A percentile compares a stretch with the other conserved stretches of the same genome.
Conservation (phyloP, 2,329 filamentous ascomycete genomes). For the Aspergillus chevalieri region DNA sequence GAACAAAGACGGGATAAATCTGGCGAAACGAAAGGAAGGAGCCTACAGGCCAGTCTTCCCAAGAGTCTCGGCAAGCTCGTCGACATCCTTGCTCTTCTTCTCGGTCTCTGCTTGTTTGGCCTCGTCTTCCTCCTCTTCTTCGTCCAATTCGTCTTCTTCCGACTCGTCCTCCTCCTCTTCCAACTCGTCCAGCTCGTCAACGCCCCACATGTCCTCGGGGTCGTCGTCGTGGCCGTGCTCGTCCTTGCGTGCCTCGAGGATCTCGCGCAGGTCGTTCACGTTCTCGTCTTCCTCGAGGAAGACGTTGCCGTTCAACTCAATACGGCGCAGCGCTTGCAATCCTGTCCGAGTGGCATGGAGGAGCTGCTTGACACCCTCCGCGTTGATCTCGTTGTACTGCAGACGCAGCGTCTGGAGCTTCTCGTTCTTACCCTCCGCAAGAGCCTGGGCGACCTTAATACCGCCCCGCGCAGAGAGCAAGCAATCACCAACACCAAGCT, state of each 20-base stretch:
- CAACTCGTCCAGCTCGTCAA: slow-evolving; percentile 81
- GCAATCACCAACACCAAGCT: slow-evolving; percentile 86
- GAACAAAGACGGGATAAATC: slow-evolving; percentile 15
- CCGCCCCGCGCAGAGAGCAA: slow-evolving; percentile 73
- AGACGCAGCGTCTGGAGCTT: slow-evolving; percentile 75
- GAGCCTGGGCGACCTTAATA: slow-evolving; percentile 63
- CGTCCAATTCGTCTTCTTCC: slow-evolving; percentile 62
- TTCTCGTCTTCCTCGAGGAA: slow-evolving; percentile 78
- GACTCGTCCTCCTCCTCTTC: slow-evolving; percentile 67
- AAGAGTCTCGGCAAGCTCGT: slow-evolving; percentile 69
- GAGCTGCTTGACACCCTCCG: slow-evolving; percentile 65
- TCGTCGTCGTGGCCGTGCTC: slow-evolving; percentile 55
- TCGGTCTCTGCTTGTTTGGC: slow-evolving; percentile 61
- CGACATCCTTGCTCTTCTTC: slow-evolving; percentile 72
- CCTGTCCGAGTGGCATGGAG: slow-evolving; percentile 60
- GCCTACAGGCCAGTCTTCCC: slow-evolving; percentile 55
- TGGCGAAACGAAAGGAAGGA: slow-evolving; percentile 15
- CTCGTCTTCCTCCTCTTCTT: slow-evolving; percentile 58
- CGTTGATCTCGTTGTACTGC: slow-evolving; percentile 91
- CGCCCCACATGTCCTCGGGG: slow-evolving; percentile 73
- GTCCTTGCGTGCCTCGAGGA: slow-evolving; percentile 74
- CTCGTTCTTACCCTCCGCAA: slow-evolving; percentile 68
- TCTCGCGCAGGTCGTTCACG: slow-evolving; percentile 60
- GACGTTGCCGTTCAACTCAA: slow-evolving; percentile 95
- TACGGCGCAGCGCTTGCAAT: slow-evolving; percentile 70